These are phyloP conservation scores for Xylariaceae sp. DNA, from an alignment of 2,329 filamentous ascomycete species.

Conservation along the genomic window DNA sequence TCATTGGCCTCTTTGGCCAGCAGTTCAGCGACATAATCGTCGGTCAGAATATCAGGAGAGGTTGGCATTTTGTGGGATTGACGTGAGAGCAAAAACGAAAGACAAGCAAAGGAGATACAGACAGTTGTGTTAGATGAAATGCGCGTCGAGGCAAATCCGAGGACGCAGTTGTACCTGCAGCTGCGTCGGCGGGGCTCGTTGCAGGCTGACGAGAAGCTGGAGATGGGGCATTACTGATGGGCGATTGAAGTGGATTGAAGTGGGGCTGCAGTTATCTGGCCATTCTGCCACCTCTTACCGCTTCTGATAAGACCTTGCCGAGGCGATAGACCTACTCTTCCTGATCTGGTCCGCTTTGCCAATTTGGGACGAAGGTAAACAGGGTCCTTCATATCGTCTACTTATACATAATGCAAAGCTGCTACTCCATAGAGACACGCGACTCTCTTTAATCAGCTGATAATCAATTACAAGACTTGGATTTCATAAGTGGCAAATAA, in stretches of 20 bases:
- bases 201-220: too few relatives aligned
- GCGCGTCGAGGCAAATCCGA: not conserved
- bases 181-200: slow-evolving; percentile 28
- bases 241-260: not conserved
- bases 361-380: slow-evolving; percentile 49
- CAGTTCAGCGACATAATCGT: slow-evolving; percentile 81
- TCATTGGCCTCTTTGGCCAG: slow-evolving; percentile 80
- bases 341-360: too few relatives aligned
- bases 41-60: slow-evolving; percentile 59
- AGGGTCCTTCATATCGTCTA: slow-evolving; percentile 30
- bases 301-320: too few relatives aligned
- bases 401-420: too few relatives aligned
- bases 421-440: not conserved
- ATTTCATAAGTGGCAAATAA: too few relatives aligned
- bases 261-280: too few relatives aligned
- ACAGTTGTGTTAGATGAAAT: not conserved
- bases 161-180: not conserved
- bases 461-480: too few relatives aligned
- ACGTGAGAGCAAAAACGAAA: not conserved
- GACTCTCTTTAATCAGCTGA: too few relatives aligned
- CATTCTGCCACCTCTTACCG: too few relatives aligned
- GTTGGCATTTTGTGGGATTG: slow-evolving; percentile 32
- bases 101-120: not conserved
- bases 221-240: too few relatives aligned
- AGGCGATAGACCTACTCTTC: too few relatives aligned